Evolutionary conservation across 2,329 filamentous ascomycete species (phyloP).

Genomic region (Phyllosticta capitalensis): DNA sequence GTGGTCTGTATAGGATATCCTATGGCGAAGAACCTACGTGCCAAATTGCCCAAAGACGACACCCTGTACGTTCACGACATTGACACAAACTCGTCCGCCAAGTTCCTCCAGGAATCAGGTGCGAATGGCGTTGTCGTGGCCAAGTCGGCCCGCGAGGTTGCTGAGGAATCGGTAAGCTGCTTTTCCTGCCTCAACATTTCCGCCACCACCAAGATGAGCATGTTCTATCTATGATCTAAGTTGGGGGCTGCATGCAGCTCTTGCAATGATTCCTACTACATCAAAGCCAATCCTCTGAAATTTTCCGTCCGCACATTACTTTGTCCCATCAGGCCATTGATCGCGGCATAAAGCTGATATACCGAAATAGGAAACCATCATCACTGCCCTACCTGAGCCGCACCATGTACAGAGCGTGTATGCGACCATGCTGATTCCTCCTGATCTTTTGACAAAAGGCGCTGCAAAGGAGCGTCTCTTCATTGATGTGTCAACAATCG

Average conservation of each 20-base stretch:
- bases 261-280: conserved; percentile 14
- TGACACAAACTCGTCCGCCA: conserved; percentile 46
- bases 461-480: conserved; percentile 60
- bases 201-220: conserved; percentile 39
- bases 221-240: conserved; percentile 62
- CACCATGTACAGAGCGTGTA: conserved; percentile 43
- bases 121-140: conserved; percentile 47
- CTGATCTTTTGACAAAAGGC: conserved; percentile 40
- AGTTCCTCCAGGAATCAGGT: conserved; percentile 47
- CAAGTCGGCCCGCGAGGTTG: conserved; percentile 50
- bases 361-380: conserved; percentile 36
- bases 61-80: conserved; percentile 57
- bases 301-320: background rate
- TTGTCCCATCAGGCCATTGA: conserved; percentile 13
- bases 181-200: background rate
- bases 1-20: conserved; percentile 46
- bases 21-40: conserved; percentile 62
- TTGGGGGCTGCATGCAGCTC: conserved; percentile 49
- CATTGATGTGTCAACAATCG: conserved; percentile 95
- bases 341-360: background rate
- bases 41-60: conserved; percentile 55
- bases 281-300: conserved; percentile 12
- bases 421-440: conserved; percentile 57
- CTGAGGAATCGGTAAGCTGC: conserved; percentile 55
- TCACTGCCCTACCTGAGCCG: conserved; percentile 47